Percentiles rank a stretch among this genome's conserved stretches.
These are phyloP conservation scores for Aspergillus biplanus DNA, from an alignment of 495 filamentous ascomycete genomes.

Conservation along the genomic window DNA sequence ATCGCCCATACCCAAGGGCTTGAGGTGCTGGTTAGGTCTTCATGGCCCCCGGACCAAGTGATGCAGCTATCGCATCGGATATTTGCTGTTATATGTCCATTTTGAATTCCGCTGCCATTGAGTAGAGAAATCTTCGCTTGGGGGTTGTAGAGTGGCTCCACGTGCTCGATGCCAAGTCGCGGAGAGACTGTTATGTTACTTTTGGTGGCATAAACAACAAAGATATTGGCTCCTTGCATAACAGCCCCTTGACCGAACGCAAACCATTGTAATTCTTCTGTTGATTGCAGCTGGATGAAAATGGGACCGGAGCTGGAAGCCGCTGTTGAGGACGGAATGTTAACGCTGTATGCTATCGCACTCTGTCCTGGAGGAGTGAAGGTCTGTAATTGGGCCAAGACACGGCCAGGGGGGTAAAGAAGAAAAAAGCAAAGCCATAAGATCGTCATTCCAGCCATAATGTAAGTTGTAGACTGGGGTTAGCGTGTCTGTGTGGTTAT, in stretches of 20 bases:
- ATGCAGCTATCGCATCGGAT: slow-evolving; percentile 57
- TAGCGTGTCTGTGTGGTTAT: too few relatives aligned
- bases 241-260: slow-evolving; percentile 59
- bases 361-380: background rate
- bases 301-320: slow-evolving; percentile 30
- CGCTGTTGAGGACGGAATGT: background rate
- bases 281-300: slow-evolving; percentile 63
- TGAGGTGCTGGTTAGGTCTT: slow-evolving; percentile 20
- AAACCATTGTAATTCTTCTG: slow-evolving; percentile 60
- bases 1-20: slow-evolving; percentile 66
- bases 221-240: slow-evolving; percentile 66
- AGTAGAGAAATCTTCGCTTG: slow-evolving; percentile 52
- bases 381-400: background rate
- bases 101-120: slow-evolving; percentile 58
- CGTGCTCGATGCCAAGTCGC: slow-evolving; percentile 51
- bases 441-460: background rate
- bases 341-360: background rate
- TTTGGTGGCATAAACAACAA: slow-evolving; percentile 62
- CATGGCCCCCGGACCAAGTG: slow-evolving; percentile 49
- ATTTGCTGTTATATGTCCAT: slow-evolving; percentile 63
- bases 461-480: background rate
- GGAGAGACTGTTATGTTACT: slow-evolving; percentile 66
- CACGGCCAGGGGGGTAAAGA: background rate
- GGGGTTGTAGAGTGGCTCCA: slow-evolving; percentile 52
- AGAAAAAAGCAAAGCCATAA: background rate